Percentiles rank a stretch among this genome's conserved stretches.
phyloP scores from a whole-genome alignment of 768 basidiomycete species.

The Cubamyces lactineus region DNA sequence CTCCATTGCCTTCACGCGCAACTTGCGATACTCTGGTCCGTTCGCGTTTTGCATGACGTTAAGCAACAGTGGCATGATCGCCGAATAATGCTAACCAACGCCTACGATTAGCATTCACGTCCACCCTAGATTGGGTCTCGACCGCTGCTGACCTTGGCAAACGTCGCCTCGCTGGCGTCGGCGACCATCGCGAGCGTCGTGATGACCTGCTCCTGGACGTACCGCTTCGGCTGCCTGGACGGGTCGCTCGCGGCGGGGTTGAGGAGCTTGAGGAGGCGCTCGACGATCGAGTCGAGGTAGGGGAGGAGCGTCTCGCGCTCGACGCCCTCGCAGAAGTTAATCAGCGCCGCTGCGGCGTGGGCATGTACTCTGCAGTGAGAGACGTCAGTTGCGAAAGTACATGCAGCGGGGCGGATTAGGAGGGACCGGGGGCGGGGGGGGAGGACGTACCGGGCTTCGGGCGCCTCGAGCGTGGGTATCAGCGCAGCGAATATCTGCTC shows the following conservation, averaged over 20 bases:
- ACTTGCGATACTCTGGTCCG: slow-evolving; percentile 62
- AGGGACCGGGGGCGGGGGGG: background rate
- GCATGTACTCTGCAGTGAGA: slow-evolving; percentile 66
- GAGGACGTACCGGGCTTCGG: slow-evolving; percentile 62
- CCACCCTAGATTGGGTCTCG: too few species aligned
- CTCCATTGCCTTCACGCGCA: slow-evolving; percentile 88
- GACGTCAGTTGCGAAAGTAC: background rate
- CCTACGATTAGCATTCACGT: too few species aligned
- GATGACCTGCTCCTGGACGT: slow-evolving; percentile 87
- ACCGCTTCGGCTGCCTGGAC: slow-evolving; percentile 52
- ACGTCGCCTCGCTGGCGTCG: slow-evolving; percentile 78
- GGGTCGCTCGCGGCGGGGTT: slow-evolving; percentile 46
- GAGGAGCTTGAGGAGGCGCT: slow-evolving; percentile 67
- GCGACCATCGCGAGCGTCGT: slow-evolving; percentile 91
- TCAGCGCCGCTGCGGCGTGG: slow-evolving; percentile 84
- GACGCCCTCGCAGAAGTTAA: slow-evolving; percentile 91
- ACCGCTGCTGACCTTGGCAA: slow-evolving; percentile 67
- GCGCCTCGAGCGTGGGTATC: slow-evolving; percentile 74
- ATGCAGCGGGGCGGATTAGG: background rate
- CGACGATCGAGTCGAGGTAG: slow-evolving; percentile 81
- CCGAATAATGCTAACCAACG: slow-evolving; percentile 60
- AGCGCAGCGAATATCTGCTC: slow-evolving; percentile 69
- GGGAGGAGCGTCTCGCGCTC: slow-evolving; percentile 71
- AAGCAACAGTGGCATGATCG: slow-evolving; percentile 81
- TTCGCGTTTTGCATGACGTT: slow-evolving; percentile 76